These are phyloP conservation scores for Flaveria sonorensis DNA, from an alignment of 129 eudicot species.

Conservation along the genomic window DNA sequence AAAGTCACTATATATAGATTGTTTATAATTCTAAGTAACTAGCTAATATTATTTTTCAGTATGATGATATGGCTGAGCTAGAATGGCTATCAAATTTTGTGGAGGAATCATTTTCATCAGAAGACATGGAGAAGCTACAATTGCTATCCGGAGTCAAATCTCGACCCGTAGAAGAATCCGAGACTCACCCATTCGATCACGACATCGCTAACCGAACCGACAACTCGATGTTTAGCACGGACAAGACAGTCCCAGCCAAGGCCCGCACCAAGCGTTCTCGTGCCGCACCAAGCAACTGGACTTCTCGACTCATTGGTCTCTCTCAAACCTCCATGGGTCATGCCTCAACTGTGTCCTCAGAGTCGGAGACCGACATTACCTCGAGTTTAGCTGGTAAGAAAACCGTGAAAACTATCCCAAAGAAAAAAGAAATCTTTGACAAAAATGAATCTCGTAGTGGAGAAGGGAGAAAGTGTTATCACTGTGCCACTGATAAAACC, in stretches of 20 bases:
- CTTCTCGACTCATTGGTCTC: conserved; percentile 64
- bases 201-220: conserved; percentile 30
- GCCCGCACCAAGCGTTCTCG: conserved; percentile 96
- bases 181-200: conserved; percentile 39
- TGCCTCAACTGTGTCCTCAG: conserved; percentile 29
- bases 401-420: conserved; percentile 29
- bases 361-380: conserved; percentile 47
- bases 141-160: conserved; percentile 53
- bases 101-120: conserved; percentile 82
- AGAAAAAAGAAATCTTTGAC: conserved; percentile 50
- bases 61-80: conserved; percentile 82
- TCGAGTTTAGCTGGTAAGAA: conserved; percentile 42
- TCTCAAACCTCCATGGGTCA: conserved; percentile 32
- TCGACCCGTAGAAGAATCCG: conserved; percentile 40
- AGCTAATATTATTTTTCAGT: conserved; percentile 34
- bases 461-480: conserved; percentile 73
- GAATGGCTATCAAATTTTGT: conserved; percentile 84
- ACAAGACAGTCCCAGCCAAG: conserved; percentile 67
- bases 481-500: conserved; percentile 91
- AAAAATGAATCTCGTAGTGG: conserved; percentile 15
- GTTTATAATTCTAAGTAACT: background rate
- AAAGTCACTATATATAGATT: background rate
- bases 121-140: conserved; percentile 69
- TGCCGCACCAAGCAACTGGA: conserved; percentile 76
- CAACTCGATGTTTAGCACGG: conserved; percentile 43